These are phyloP conservation scores for Vanilla planifolia DNA, from an alignment of 106 monocot genomes.

Conservation along the genomic window DNA sequence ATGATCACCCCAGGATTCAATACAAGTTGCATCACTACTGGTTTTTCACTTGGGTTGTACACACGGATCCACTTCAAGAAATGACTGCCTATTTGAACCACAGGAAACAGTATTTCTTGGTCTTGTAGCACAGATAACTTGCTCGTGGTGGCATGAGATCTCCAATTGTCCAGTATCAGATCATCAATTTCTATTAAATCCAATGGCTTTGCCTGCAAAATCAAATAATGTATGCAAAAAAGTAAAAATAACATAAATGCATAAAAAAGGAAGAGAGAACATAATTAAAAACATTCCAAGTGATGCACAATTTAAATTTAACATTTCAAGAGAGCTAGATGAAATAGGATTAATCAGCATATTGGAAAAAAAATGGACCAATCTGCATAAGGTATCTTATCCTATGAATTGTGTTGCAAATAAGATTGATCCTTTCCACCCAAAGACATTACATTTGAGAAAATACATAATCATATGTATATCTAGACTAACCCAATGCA, in stretches of 20 bases:
- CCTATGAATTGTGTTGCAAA: too few relatives aligned
- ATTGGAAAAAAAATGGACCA: too few relatives aligned
- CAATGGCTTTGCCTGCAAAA: constrained; percentile 35
- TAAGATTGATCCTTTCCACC: too few relatives aligned
- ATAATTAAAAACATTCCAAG: not conserved
- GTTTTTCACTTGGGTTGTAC: constrained; percentile 50
- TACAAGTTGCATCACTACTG: constrained; percentile 61
- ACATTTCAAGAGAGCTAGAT: not conserved
- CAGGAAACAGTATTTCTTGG: constrained; percentile 53
- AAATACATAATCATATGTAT: too few relatives aligned
- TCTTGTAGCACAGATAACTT: constrained; percentile 58
- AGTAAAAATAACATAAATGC: not conserved
- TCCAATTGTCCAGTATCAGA: constrained; percentile 59
- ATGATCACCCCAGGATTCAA: constrained; percentile 56
- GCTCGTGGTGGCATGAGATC: constrained; percentile 52
- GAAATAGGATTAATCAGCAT: not conserved
- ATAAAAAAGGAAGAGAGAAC: not conserved
- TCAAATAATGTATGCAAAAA: not conserved
- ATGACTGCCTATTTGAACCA: constrained; percentile 47
- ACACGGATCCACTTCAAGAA: constrained; percentile 58
- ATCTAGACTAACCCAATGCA: too few relatives aligned
- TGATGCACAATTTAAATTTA: not conserved
- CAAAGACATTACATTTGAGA: too few relatives aligned
- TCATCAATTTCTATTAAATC: constrained; percentile 40
- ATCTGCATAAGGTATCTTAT: too few relatives aligned